A percentile compares a stretch with the other conserved stretches of the same genome.
Evolutionary conservation across 208 protist genomes (phyloP).

Genomic region (Acanthamoeba lenticulata): DNA sequence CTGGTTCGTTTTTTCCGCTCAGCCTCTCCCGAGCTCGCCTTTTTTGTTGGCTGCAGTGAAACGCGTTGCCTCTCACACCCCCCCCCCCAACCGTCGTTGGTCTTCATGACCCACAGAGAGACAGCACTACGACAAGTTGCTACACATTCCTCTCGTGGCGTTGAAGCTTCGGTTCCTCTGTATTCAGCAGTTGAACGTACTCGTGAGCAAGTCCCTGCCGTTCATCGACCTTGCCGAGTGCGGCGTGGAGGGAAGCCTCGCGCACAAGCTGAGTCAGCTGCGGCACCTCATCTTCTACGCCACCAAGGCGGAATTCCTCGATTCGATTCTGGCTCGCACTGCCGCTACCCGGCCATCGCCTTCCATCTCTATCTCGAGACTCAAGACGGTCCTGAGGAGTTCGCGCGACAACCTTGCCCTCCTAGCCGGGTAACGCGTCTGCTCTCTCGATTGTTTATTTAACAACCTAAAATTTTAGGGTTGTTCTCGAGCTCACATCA

Average conservation of each 20-base stretch:
- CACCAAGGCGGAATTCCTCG: slow-evolving; percentile 19
- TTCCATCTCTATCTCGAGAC: slow-evolving; percentile 6
- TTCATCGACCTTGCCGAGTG: neutral
- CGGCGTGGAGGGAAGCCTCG: neutral
- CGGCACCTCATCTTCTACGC: slow-evolving; percentile 10
- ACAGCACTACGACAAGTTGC: slow-evolving; percentile 21
- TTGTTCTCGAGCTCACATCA: too few species aligned
- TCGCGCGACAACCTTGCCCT: neutral
- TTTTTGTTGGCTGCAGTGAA: too few species aligned
- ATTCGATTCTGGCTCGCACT: neutral
- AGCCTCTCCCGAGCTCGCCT: too few species aligned
- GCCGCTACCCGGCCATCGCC: neutral
- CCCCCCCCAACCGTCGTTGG: neutral
- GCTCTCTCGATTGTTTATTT: too few species aligned
- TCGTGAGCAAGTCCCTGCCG: slow-evolving; percentile 14
- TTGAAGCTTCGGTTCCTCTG: slow-evolving; percentile 8
- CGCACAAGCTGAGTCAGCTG: neutral
- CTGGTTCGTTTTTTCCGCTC: neutral
- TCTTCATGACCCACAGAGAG: neutral
- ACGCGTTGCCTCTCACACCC: too few species aligned
- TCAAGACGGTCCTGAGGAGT: neutral
- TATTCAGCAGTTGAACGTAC: slow-evolving; percentile 1
- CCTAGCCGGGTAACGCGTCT: neutral
- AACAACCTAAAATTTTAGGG: too few species aligned
- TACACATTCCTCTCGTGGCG: neutral